phyloP scores from a whole-genome alignment of 352 stramenopile species.

The Globisporangium canariense region DNA sequence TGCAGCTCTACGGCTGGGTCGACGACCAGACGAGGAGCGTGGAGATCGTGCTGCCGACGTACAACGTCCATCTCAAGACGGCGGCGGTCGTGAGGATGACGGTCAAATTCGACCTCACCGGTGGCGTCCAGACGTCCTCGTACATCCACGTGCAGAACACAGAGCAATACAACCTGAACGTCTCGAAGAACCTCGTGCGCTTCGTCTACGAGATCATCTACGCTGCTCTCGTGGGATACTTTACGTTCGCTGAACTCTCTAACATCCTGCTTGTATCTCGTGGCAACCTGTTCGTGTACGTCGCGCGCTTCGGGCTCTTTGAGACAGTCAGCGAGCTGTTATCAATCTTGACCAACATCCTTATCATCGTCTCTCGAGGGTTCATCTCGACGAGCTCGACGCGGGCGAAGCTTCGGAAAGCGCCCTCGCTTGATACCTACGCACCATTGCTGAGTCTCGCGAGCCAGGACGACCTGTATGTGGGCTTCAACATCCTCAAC shows the following conservation, averaged over 20 bases:
- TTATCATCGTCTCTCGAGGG: constrained; percentile 47
- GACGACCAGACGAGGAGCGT: constrained; percentile 53
- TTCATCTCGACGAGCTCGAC: constrained; percentile 33
- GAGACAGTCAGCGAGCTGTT: constrained; percentile 58
- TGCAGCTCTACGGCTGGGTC: constrained; percentile 53
- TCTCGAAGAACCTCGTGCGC: constrained; percentile 41
- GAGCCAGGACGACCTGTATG: constrained; percentile 46
- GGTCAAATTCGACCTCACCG: constrained; percentile 52
- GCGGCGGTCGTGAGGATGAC: constrained; percentile 49
- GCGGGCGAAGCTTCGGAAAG: constrained; percentile 25
- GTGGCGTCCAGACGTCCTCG: constrained; percentile 36
- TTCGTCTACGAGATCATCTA: constrained; percentile 45
- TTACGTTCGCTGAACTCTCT: constrained; percentile 52
- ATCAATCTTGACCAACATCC: constrained; percentile 50
- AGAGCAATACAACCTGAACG: constrained; percentile 61
- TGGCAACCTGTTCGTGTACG: constrained; percentile 41
- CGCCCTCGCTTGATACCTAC: constrained; percentile 19
- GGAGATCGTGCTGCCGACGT: constrained; percentile 47
- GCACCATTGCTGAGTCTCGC: constrained; percentile 34
- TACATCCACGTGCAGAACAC: constrained; percentile 52
- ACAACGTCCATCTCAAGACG: constrained; percentile 59
- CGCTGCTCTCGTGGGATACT: constrained; percentile 44
- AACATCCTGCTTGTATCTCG: constrained; percentile 50
- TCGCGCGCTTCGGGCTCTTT: constrained; percentile 46
- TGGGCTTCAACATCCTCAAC: constrained; percentile 63